Base-by-base conservation (phyloP, 2,329 filamentous ascomycete species). In the Fusarium odoratissimum region DNA sequence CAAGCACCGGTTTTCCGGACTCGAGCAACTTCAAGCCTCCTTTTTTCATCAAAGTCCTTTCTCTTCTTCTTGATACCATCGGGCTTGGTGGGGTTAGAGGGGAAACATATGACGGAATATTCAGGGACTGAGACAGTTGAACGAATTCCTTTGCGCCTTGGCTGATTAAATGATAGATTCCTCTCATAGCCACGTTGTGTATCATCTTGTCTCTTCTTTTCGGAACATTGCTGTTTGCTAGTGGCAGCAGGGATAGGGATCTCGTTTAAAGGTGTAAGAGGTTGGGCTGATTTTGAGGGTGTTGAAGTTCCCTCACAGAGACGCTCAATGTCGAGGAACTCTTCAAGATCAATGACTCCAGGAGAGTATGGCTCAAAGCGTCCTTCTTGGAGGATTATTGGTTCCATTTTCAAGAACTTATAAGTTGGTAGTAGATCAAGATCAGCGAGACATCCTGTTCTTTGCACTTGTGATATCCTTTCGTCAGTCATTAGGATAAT, bases 31-130 rank as follows among this genome's bases (percentile, higher is more conserved):
- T 78, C 77, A 14, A 72, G 71, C 10, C 77, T 72, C 13, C 77
- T 69, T 59, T 60, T 72, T 35, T 77, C 75, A 28, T 77, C 69
- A 59, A 78, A 78, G 23, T 78, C 76, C 19, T 64, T 77, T 51
- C 76, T 73, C 66, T 73, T 78, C 56, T 78, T 78, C 60, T 78
- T 78, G 31, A 76, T 63, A 4, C 76, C 76, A 7, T 72, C 49
- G 6, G 76, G 76, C 8, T 75, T 71, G 52, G 74, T 74, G 16
- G 76, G 76, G 41, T 78, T 76, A 2, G 76, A 78, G 13, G 76
- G 76, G 40, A 78, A 78, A 58, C 76, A 78, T 17, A 78, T 76
- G 55, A 78, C 67, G 9, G 76, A 73, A 56, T 76, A 77, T 55
- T 75, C 66, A 23, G 67, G 69, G 28, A 66, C 58, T 41, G 67